A percentile compares a stretch with the other conserved stretches of the same genome.
Evolutionary conservation across 192 early-diverging fungal species (phyloP).

Genomic region (Coemansia sp.): DNA sequence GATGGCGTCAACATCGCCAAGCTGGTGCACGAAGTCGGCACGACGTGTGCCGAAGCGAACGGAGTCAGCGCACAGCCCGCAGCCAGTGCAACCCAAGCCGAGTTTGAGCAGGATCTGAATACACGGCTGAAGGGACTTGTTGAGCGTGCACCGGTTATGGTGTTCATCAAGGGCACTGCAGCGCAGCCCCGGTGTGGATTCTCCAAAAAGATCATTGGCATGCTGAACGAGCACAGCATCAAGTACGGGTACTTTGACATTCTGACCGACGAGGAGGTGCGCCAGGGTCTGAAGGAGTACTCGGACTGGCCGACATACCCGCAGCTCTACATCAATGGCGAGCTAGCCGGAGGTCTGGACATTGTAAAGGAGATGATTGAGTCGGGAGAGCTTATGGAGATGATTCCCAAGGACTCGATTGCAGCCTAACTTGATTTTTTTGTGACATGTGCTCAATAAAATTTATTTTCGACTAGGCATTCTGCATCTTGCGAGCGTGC

Average conservation of each 20-base stretch:
- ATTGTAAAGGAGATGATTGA: slow-evolving; percentile 91
- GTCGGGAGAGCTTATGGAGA: slow-evolving; percentile 67
- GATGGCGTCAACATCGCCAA: slow-evolving; percentile 87
- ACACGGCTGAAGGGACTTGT: slow-evolving; percentile 71
- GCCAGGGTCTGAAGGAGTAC: slow-evolving; percentile 86
- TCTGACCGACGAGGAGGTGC: slow-evolving; percentile 86
- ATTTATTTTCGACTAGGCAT: neutral
- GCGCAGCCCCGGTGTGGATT: slow-evolving; percentile 92
- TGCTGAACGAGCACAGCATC: slow-evolving; percentile 67
- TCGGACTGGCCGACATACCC: slow-evolving; percentile 97
- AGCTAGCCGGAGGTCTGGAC: slow-evolving; percentile 91
- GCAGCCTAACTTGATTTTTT: neutral
- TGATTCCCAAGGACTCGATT: slow-evolving; percentile 52
- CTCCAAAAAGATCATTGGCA: slow-evolving; percentile 71
- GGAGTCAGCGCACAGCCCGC: slow-evolving; percentile 32
- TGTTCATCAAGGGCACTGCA: slow-evolving; percentile 97
- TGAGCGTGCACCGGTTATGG: slow-evolving; percentile 74
- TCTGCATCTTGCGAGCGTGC: slow-evolving; percentile 64
- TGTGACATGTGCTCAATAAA: neutral
- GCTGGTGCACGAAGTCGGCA: slow-evolving; percentile 66
- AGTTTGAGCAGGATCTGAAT: slow-evolving; percentile 69
- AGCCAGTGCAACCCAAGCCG: slow-evolving; percentile 41
- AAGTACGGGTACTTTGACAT: slow-evolving; percentile 83
- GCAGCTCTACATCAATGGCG: slow-evolving; percentile 89
- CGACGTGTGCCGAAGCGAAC: slow-evolving; percentile 23